These are phyloP conservation scores for Pythium aphanidermatum DNA, from an alignment of 352 stramenopile genomes.

Conservation along the genomic window DNA sequence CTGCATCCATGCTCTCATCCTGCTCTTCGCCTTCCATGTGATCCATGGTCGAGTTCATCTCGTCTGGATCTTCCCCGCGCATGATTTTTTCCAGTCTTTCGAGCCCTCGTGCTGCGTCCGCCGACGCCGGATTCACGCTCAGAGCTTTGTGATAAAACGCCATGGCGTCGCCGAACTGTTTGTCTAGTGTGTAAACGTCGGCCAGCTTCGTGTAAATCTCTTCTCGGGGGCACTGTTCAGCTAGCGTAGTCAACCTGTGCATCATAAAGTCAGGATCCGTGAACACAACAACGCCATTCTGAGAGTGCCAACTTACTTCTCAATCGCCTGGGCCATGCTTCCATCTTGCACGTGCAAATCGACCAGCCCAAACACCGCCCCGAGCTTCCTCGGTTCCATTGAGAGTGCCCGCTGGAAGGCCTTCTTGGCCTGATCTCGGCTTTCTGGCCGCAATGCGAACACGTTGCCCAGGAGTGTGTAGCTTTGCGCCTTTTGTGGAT, in stretches of 20 bases:
- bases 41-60: constrained; percentile 57
- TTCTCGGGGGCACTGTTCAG: constrained; percentile 45
- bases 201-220: constrained; percentile 75
- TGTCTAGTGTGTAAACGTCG: constrained; percentile 63
- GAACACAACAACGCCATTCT: background rate
- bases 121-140: constrained; percentile 47
- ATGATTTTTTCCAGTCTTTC: constrained; percentile 78
- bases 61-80: constrained; percentile 68
- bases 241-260: constrained; percentile 32
- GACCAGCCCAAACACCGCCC: constrained; percentile 58
- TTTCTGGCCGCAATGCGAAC: constrained; percentile 59
- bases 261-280: background rate
- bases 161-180: constrained; percentile 59
- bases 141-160: constrained; percentile 63
- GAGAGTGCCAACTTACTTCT: constrained; percentile 31
- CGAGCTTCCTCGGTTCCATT: constrained; percentile 56
- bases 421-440: constrained; percentile 45
- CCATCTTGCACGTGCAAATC: constrained; percentile 61
- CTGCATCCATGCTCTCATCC: constrained; percentile 46
- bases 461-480: constrained; percentile 71
- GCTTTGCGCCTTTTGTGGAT: constrained; percentile 60
- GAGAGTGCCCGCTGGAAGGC: constrained; percentile 52
- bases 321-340: constrained; percentile 43
- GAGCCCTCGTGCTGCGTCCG: constrained; percentile 42
- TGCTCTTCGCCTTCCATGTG: constrained; percentile 47